Base-by-base conservation (phyloP, 768 basidiomycete genomes). In the Auriculariales sp. region DNA sequence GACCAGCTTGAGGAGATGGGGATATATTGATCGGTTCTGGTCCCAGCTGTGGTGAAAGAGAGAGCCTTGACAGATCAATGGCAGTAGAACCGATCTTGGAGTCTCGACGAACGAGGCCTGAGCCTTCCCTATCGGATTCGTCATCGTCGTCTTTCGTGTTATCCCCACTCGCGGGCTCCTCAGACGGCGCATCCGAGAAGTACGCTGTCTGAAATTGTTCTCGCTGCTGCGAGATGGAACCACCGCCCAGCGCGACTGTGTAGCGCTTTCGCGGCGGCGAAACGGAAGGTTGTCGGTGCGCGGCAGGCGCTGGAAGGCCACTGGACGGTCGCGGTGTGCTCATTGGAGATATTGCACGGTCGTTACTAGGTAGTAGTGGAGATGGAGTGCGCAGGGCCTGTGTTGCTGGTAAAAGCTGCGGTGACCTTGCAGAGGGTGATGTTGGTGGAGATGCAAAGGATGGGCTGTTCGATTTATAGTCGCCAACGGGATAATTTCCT, bases 401-500 rank as follows among this genome's bases (percentile, higher is more conserved):
- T 57, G 53, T 15, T 45, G 39, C 12, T 9, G 39, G 39, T n/a
- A 25, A 44, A 44, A 25, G 4, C 12, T 19, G 19, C 15, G 39
- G 15, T 6, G 39, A 12, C 4, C 39, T 19, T 24, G 39, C 19
- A 9, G 50, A 44, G 22, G 50, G 50, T 29, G 50, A 51, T 11
- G 50, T 28, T 4, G 50, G 50, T 9, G 50, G 50, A 10, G 50
- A 45, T 11, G 32, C 24, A 10, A 44, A 11, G 4, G 39, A 44
- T 25, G 39, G 27, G 22, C 22, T 44, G 19, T 12, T n/a, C 4
- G 39, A 78, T 4, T 83, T 70, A 52, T 91, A 90, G 56, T 91
- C 88, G 3, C 87, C 88, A 2, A 80, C 79, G 15, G 87, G 87
- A 54, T 90, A 89, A 22, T 87, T 85, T 14, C 88, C 67, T 30